A percentile compares a stretch with the other conserved stretches of the same genome.
Evolutionary conservation across 495 filamentous ascomycete species (phyloP).

Genomic region (Aspergillus cristatus): DNA sequence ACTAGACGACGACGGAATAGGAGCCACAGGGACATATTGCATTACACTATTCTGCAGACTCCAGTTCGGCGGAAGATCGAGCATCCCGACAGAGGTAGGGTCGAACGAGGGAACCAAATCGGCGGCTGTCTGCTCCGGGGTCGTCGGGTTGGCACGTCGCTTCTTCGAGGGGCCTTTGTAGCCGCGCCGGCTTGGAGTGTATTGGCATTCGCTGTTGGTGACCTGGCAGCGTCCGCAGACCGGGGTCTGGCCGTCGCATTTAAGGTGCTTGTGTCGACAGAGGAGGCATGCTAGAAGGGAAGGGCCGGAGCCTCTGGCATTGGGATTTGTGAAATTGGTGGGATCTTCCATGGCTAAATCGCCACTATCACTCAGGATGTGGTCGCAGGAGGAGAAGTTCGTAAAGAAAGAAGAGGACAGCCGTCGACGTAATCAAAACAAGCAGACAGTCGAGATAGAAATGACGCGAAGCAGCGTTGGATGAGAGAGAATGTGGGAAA

Average conservation of each 20-base stretch:
- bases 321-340: constrained; percentile 5
- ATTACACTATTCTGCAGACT: constrained; percentile 6
- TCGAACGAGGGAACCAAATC: constrained; percentile 15
- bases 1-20: constrained; percentile 10
- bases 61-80: constrained; percentile 27
- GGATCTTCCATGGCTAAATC: constrained; percentile 20
- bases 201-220: constrained; percentile 28
- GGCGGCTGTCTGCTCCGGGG: constrained; percentile 19
- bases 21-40: not conserved
- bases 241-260: constrained; percentile 36
- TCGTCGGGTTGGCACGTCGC: constrained; percentile 29
- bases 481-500: constrained; percentile 3
- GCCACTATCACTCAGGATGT: not conserved
- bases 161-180: constrained; percentile 41
- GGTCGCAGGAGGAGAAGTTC: not conserved
- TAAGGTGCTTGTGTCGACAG: constrained; percentile 54
- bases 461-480: not conserved
- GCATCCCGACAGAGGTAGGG: constrained; percentile 6
- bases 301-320: constrained; percentile 20
- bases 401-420: not conserved
- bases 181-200: constrained; percentile 39
- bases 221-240: constrained; percentile 32
- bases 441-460: not conserved
- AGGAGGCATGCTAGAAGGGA: constrained; percentile 45
- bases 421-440: no score